Percentiles rank a stretch among this genome's conserved stretches.
These are phyloP conservation scores for Trichophyton simii DNA, from an alignment of 2,329 filamentous ascomycete genomes.

Conservation along the genomic window DNA sequence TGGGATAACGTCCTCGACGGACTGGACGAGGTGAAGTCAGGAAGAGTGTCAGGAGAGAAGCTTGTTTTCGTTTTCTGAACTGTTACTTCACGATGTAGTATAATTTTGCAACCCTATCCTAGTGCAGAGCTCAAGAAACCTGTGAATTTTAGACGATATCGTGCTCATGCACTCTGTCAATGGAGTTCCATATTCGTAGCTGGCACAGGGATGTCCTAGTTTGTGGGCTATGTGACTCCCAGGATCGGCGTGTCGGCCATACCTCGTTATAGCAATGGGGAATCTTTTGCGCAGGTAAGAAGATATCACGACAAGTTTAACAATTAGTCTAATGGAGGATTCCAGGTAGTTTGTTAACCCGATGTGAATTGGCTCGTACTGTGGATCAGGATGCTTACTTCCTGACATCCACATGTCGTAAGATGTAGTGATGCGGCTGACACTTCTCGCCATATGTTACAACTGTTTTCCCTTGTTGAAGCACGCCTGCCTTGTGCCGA, in stretches of 20 bases:
- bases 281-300: no score
- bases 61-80: conserved; percentile 1
- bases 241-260: neutral
- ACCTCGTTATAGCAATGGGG: neutral
- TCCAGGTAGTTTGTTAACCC: no score
- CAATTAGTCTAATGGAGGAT: no score
- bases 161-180: neutral
- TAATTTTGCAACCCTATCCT: neutral
- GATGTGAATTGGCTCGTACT: no score
- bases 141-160: neutral
- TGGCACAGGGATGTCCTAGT: neutral
- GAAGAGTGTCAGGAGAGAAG: neutral
- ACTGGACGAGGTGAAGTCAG: conserved; percentile 1
- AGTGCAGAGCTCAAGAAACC: no score
- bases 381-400: no score
- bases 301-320: no score
- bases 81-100: neutral
- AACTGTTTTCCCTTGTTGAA: no score
- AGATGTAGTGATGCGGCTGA: no score
- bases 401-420: no score
- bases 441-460: no score
- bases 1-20: neutral
- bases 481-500: no score
- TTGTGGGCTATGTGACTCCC: neutral
- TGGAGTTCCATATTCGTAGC: neutral